Conservation (phyloP, 1,284 basidiomycete species). For the Ceratobasidium sp. region DNA sequence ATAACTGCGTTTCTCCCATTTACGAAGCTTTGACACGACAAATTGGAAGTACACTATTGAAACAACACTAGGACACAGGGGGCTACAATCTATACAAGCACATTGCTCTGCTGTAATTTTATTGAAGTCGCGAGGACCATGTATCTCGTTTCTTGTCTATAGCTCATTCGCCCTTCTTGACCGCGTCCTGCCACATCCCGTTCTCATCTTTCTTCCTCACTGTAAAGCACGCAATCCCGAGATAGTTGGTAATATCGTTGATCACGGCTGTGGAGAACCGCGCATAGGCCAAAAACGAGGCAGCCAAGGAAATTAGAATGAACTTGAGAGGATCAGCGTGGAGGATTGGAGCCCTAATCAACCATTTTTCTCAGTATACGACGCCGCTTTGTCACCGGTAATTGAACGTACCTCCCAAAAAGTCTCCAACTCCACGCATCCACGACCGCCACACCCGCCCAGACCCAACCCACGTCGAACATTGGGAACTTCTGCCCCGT, state of each 20-base stretch:
- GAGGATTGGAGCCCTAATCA: slow-evolving; percentile 69
- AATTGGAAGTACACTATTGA: slow-evolving; percentile 18
- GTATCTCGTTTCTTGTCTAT: background rate
- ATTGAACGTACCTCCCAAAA: slow-evolving; percentile 68
- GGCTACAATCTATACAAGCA: slow-evolving; percentile 2
- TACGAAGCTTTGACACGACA: background rate
- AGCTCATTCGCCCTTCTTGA: slow-evolving; percentile 42
- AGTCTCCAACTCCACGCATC: slow-evolving; percentile 82
- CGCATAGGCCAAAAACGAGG: slow-evolving; percentile 77
- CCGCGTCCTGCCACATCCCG: slow-evolving; percentile 72
- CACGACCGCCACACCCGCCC: slow-evolving; percentile 78
- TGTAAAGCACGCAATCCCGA: slow-evolving; percentile 91
- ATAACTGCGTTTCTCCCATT: background rate
- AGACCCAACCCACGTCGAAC: slow-evolving; percentile 89
- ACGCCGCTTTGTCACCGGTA: background rate
- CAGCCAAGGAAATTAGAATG: slow-evolving; percentile 72
- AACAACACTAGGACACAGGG: slow-evolving; percentile 6
- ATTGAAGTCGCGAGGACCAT: background rate
- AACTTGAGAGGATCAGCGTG: slow-evolving; percentile 71
- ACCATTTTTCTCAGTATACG: background rate
- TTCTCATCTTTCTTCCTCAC: slow-evolving; percentile 81
- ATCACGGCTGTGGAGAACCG: slow-evolving; percentile 86
- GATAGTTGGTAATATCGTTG: slow-evolving; percentile 84
- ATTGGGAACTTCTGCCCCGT: slow-evolving; percentile 86
- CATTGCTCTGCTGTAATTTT: slow-evolving; percentile 3